These are phyloP conservation scores for Casaregolazyma lundiana DNA, from an alignment of 1,139 yeast species.

Conservation along the genomic window DNA sequence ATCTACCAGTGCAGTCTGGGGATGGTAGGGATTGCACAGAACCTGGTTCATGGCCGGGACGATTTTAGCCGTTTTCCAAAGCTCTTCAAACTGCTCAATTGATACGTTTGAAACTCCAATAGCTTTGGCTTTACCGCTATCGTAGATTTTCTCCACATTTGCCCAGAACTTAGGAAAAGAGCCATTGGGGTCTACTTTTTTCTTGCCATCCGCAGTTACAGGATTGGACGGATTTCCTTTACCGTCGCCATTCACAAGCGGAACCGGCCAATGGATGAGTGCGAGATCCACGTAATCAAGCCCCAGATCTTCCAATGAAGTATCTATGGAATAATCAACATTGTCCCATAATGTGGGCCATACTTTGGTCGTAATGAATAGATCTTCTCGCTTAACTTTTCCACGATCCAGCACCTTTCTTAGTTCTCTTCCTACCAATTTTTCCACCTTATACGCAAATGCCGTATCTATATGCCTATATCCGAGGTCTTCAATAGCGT, in stretches of 20 bases:
- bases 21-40: slow-evolving; percentile 64
- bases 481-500: slow-evolving; percentile 33
- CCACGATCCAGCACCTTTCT: slow-evolving; percentile 16
- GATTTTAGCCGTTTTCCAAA: slow-evolving; percentile 42
- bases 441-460: slow-evolving; percentile 49
- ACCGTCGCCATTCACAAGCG: slow-evolving; percentile 40
- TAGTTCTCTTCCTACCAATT: slow-evolving; percentile 45
- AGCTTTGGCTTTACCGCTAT: slow-evolving; percentile 47
- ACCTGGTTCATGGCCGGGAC: slow-evolving; percentile 66
- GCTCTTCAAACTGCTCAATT: slow-evolving; percentile 44
- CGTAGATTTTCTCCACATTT: slow-evolving; percentile 42
- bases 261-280: slow-evolving; percentile 62
- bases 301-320: slow-evolving; percentile 46
- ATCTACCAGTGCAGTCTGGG: slow-evolving; percentile 60
- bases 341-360: slow-evolving; percentile 24
- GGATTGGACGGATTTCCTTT: slow-evolving; percentile 39
- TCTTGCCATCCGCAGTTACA: too few relatives aligned
- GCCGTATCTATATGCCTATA: slow-evolving; percentile 61
- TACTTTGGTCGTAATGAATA: slow-evolving; percentile 46
- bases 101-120: slow-evolving; percentile 58
- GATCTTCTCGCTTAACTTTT: slow-evolving; percentile 36
- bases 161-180: slow-evolving; percentile 54
- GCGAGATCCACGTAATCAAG: slow-evolving; percentile 66
- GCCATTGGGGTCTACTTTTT: slow-evolving; percentile 41
- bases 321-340: slow-evolving; percentile 26